Evolutionary conservation across 1,284 basidiomycete genomes (phyloP), one percentile per base, ranked within the genome.

Genomic region (Papiliotrema terrestris): DNA sequence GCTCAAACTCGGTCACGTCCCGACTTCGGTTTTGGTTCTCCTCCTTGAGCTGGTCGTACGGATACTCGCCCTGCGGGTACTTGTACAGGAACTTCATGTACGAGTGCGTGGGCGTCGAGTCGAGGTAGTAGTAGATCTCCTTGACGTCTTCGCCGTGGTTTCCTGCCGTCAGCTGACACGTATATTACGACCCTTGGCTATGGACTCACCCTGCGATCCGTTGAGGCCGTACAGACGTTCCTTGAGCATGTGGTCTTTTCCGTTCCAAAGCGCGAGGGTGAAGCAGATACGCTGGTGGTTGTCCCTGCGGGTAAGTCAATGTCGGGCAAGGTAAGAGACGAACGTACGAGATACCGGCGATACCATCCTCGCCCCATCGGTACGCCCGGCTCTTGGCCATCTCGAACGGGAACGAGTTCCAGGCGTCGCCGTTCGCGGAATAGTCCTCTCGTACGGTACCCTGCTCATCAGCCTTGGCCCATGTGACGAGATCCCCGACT

Each of bases 81-180:
- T 98, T 98, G 85, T 97, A 97, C 57, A 97, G 80, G 78, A 89
- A 95, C 78, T 98, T 98, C 95, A 98, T 98, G 83, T 98, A 98
- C 32, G 91, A 95, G 74, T 98, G 95, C 1, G 94, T 97, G 20
- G 95, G 95, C 0, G 95, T 96, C 51, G 91, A 96, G 78, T 98
- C 95, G 63, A 98, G 84, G 77, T 98, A 98, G 75, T 94, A 98
- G 78, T 98, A 98, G 29, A 98, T 80, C 73, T 98, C 95, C 79
- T 98, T 98, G 79, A 94, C 91, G 73, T 98, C 95, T 78, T 98
- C 95, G 62, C 95, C 95, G 77, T 98, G 95, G 75, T 98, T 98
- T 42, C 94, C 91, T 78, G 59, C 25, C n/a, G 15, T 41, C 20
- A 11, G 52, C 49, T 38, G 49, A 47, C 38, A 22, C 36, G 25